phyloP scores from a whole-genome alignment of 176 grass and related monocot species.

The Musa troglodytarum region DNA sequence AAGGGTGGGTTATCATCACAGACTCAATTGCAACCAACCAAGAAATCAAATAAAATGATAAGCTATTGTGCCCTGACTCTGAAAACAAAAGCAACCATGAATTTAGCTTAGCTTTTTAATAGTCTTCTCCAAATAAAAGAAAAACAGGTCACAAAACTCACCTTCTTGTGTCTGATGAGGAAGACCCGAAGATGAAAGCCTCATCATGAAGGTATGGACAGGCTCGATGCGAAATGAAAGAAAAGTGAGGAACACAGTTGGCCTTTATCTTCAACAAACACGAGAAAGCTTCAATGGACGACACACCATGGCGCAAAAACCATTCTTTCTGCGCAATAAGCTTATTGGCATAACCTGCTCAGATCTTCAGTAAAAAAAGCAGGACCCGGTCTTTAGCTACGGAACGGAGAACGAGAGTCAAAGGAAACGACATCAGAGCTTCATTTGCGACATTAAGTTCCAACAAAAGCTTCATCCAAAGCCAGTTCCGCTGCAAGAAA shows the following conservation, averaged over 20 bases:
- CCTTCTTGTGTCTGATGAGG: conserved; percentile 15
- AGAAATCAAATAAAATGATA: too few species aligned
- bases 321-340: neutral
- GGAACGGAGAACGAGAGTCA: conserved; percentile 13
- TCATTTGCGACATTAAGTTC: conserved; percentile 3
- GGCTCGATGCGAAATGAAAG: neutral
- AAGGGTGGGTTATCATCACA: too few species aligned
- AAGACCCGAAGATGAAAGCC: conserved; percentile 4
- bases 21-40: too few species aligned
- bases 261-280: conserved; percentile 8
- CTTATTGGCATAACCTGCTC: neutral
- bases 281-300: neutral
- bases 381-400: neutral
- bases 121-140: too few species aligned
- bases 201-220: conserved; percentile 5
- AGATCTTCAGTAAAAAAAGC: neutral
- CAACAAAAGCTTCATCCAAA: conserved; percentile 37
- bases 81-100: too few species aligned
- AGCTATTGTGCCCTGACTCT: too few species aligned
- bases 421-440: conserved; percentile 19
- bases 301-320: neutral
- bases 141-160: neutral
- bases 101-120: too few species aligned
- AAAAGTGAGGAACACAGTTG: neutral
- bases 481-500: conserved; percentile 33